Evolutionary conservation across 257 asterid genomes (phyloP), one percentile per base, ranked within the genome.

Genomic region (Salvia miltiorrhiza): DNA sequence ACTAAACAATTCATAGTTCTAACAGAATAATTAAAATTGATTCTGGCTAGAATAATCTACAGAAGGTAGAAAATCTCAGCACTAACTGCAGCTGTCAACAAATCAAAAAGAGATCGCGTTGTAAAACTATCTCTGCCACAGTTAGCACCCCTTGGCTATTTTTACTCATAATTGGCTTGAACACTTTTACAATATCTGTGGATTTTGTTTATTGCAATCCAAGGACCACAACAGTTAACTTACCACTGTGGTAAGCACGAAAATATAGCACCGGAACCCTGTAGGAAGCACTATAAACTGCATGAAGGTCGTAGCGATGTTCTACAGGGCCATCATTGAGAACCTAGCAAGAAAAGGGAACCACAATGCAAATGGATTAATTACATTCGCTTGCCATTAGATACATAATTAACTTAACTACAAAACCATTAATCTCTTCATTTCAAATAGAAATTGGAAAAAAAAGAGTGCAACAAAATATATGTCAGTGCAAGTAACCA

Each of bases 201-300:
- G 33, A 71, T 47, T 32, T 69, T n/a, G 39, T 48, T 16, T 65
- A 60, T 43, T n/a, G 69, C 13, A 45, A 12, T 41, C 26, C 9
- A 35, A 65, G 69, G 57, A 45, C 67, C 55, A n/a, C n/a, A 30
- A 61, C 32, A 57, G 37, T 53, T 53, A 68, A 77, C 90, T 74
- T 76, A 85, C 98, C 96, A 61, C 78, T 72, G 78, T 61, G 37
- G 79, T 83, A 87, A 80, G 93, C 96, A 62, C 89, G 96, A 61
- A 90, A 88, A 71, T 88, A 88, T 8, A 93, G 89, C 74, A 90
- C 90, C 4, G 98, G 97, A 70, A 90, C 98, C 84, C 84, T 81
- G 76, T 86, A 93, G 5, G 96, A 86, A 67, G 85, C 75, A 77
- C 82, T 90, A 74, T 88, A 90, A 54, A 85, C 80, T 2, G 76